Conservation (phyloP, 495 filamentous ascomycete species). For the Podospora fimiseda region DNA sequence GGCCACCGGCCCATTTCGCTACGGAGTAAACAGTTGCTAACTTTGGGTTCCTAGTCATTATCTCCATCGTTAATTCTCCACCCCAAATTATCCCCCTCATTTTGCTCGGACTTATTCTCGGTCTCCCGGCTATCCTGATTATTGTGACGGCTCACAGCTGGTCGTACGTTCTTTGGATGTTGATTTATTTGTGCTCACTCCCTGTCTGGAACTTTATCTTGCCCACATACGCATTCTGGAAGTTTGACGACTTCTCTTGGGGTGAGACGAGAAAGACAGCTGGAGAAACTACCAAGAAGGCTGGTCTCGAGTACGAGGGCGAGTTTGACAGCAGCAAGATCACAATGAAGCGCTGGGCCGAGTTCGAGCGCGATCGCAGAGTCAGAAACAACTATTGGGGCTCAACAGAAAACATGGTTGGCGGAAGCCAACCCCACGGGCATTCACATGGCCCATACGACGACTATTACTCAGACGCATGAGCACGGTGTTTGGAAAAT, state of each 20-base stretch:
- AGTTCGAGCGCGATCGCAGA: constrained; percentile 68
- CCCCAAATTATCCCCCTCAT: constrained; percentile 91
- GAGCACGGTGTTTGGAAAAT: constrained; percentile 7
- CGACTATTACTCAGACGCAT: constrained; percentile 48
- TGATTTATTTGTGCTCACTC: constrained; percentile 87
- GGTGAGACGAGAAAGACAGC: constrained; percentile 96
- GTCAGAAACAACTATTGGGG: constrained; percentile 40
- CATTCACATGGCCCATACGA: constrained; percentile 42
- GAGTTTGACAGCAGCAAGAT: constrained; percentile 98
- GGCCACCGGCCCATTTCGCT: too few relatives aligned
- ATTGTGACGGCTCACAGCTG: constrained; percentile 92
- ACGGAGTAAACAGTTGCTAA: not conserved
- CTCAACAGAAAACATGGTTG: constrained; percentile 39
- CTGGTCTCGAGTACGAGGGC: constrained; percentile 79
- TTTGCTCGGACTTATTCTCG: constrained; percentile 85
- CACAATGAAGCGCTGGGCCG: constrained; percentile 96
- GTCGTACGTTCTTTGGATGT: constrained; percentile 94
- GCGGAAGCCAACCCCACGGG: constrained; percentile 29
- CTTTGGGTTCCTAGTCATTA: constrained; percentile 54
- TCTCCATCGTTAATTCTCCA: constrained; percentile 73
- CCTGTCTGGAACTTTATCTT: constrained; percentile 98
- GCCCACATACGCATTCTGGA: constrained; percentile 95
- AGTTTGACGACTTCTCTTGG: constrained; percentile 99
- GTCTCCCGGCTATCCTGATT: constrained; percentile 87
- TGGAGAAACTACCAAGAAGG: constrained; percentile 74